Evolutionary conservation across 306 rosid genomes (phyloP).

Genomic region (Dalbergia cochinchinensis): DNA sequence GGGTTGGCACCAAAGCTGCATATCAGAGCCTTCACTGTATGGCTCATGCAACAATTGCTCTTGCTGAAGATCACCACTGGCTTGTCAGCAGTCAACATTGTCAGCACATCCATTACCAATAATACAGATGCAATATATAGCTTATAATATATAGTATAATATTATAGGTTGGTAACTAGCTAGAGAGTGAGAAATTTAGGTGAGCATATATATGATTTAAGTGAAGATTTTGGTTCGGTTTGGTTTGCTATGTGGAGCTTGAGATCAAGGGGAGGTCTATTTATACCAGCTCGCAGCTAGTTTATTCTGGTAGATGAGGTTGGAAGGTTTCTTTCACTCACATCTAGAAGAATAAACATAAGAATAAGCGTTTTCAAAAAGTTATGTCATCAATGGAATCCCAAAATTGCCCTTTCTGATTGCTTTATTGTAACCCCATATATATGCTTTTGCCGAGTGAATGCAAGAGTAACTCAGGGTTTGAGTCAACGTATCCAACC

Average conservation of each 20-base stretch:
- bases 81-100: conserved; percentile 62
- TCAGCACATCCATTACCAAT: conserved; percentile 61
- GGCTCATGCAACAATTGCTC: conserved; percentile 63
- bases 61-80: conserved; percentile 83
- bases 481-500: conserved; percentile 42
- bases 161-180: not conserved
- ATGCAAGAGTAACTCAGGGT: conserved; percentile 4
- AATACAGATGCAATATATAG: not conserved
- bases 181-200: conserved; percentile 5
- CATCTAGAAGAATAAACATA: conserved; percentile 49
- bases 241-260: conserved; percentile 50
- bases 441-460: not conserved
- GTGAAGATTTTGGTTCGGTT: conserved; percentile 27
- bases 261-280: conserved; percentile 41
- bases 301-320: conserved; percentile 39
- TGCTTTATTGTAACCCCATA: not conserved
- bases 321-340: conserved; percentile 43
- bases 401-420: conserved; percentile 35
- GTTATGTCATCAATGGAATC: conserved; percentile 44
- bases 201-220: not conserved
- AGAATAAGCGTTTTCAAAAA: conserved; percentile 43
- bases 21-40: conserved; percentile 63
- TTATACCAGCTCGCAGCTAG: conserved; percentile 49
- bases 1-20: conserved; percentile 61
- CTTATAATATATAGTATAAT: not conserved